Conservation (phyloP, 192 early-diverging fungal genomes). For the Backusella sp. region DNA sequence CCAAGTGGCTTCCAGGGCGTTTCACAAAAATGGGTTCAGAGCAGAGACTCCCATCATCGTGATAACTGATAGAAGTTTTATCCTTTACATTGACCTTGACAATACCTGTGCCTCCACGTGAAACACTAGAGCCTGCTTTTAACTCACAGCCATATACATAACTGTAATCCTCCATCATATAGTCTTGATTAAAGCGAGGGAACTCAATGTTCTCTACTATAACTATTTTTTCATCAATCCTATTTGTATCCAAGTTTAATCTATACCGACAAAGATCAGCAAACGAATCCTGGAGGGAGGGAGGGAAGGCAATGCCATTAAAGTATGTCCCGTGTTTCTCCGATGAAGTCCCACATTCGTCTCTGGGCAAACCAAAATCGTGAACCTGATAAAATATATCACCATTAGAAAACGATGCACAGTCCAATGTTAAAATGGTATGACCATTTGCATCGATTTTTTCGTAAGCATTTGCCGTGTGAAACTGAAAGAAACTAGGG, state of each 20-base stretch:
- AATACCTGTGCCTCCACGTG: background rate
- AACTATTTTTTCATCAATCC: background rate
- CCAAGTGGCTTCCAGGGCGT: slow-evolving; percentile 38
- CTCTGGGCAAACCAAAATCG: background rate
- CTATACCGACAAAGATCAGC: slow-evolving; percentile 12
- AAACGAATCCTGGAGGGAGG: background rate
- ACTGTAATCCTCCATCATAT: background rate
- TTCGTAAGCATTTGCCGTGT: slow-evolving; percentile 13
- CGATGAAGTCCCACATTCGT: background rate
- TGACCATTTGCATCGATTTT: background rate
- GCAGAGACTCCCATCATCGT: slow-evolving; percentile 3
- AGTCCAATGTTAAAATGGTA: slow-evolving; percentile 4
- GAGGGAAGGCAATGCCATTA: slow-evolving; percentile 11
- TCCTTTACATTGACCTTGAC: background rate
- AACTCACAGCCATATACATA: slow-evolving; percentile 12
- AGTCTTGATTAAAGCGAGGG: background rate
- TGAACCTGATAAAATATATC: slow-evolving; percentile 6
- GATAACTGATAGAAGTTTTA: background rate
- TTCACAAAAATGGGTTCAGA: slow-evolving; percentile 58
- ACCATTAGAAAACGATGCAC: background rate
- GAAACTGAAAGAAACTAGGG: slow-evolving; percentile 7
- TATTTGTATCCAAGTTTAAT: background rate
- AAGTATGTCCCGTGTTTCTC: background rate
- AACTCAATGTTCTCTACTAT: background rate
- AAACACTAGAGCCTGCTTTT: background rate